Evolutionary conservation across 2,329 filamentous ascomycete genomes (phyloP).

Genomic region (Phaeosphaeria sp.): DNA sequence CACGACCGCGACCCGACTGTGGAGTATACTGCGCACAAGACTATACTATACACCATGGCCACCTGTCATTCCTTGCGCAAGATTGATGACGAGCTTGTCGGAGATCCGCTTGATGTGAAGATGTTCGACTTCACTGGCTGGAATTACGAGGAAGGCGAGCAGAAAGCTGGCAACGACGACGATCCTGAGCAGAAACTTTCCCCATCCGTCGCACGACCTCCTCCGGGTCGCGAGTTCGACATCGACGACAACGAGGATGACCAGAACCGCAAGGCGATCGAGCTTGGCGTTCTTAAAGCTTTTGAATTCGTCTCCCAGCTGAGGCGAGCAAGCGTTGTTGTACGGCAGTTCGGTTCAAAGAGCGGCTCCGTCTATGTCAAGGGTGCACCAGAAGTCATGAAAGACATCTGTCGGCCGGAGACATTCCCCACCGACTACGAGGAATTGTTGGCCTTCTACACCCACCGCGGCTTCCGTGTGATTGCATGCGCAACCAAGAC

Average conservation of each 20-base stretch:
- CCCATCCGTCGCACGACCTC: constrained; percentile 88
- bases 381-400: constrained; percentile 95
- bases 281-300: constrained; percentile 86
- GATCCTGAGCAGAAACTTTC: constrained; percentile 81
- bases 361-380: constrained; percentile 93
- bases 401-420: constrained; percentile 84
- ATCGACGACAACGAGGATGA: constrained; percentile 58
- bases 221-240: constrained; percentile 66
- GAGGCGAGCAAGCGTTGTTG: constrained; percentile 89
- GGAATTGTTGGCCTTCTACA: constrained; percentile 87
- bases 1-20: constrained; percentile 66
- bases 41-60: constrained; percentile 91
- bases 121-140: constrained; percentile 98
- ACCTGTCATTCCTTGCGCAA: constrained; percentile 92
- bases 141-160: constrained; percentile 87
- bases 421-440: constrained; percentile 91
- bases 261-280: constrained; percentile 65
- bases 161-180: constrained; percentile 67
- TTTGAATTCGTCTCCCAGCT: constrained; percentile 97
- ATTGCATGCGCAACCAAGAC: constrained; percentile 94
- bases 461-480: constrained; percentile 93
- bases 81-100: constrained; percentile 87
- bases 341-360: constrained; percentile 83
- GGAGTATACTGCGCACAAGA: constrained; percentile 68
- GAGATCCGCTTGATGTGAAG: constrained; percentile 93